Base-by-base conservation (phyloP, 805 yeast genomes). In the Yarrowia yakushimensis region DNA sequence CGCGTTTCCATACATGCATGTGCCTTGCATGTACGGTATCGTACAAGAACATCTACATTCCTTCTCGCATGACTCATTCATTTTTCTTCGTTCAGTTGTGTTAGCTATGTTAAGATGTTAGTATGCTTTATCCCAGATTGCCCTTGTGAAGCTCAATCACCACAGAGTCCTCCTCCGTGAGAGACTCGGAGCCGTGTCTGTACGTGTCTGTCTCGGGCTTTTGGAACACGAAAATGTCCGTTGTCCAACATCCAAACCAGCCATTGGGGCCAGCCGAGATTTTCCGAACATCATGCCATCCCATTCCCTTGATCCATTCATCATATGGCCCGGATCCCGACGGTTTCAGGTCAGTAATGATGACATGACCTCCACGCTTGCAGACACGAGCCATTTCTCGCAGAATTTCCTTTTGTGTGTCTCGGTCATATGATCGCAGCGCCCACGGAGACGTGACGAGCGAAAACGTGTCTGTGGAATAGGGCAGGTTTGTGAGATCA, bases 361-460 rank as follows among this genome's bases (percentile, higher is more conserved):
- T 37, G 39, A 55, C 18, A 15, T 39, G 12, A 2, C 61, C 61
- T 39, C 61, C 61, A n/a, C 48, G 61, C 39, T 41, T 39, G 39
- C 61, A 55, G 5, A 55, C 61, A 11, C 61, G 46, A 15, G 61
- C 61, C 61, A 55, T 55, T 20, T 55, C 61, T 15, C 48, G 37
- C 37, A 55, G 39, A 8, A 39, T 55, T 12, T 55, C 37, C 11
- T 17, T 27, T 13, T 55, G 61, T 8, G 46, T 55, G 28, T 20
- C 18, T 10, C 39, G 46, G n/a, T 30, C 10, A 37, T 39, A 39
- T 1, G 36, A 20, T 11, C 39, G 18, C 20, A 55, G 12, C 9
- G 61, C 46, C 61, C 61, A 55, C 27, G 61, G 48, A 18, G 39
- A 55, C 4, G 61, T 55, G 39, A 55, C 48, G 4, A 55, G 28